Conservation (phyloP, 768 basidiomycete species). For the Punctularia strigosozonata region DNA sequence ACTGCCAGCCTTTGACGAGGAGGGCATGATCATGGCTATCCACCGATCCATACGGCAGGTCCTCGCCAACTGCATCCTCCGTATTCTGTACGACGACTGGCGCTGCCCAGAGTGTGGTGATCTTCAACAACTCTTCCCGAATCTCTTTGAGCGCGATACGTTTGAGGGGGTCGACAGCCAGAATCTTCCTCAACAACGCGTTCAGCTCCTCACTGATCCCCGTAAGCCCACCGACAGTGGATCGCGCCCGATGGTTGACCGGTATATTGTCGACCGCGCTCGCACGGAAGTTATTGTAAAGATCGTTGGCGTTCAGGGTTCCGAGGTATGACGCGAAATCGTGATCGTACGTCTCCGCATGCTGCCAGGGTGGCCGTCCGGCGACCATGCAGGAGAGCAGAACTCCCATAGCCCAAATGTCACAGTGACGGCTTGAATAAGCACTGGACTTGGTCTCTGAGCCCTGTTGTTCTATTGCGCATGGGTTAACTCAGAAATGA, state of each 20-base stretch:
- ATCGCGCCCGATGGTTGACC: too few species aligned
- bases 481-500: conserved; percentile 10
- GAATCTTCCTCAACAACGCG: conserved; percentile 46
- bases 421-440: conserved; percentile 52
- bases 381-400: conserved; percentile 78
- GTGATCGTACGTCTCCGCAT: conserved; percentile 53
- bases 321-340: conserved; percentile 54
- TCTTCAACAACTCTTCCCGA: conserved; percentile 11
- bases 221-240: too few species aligned
- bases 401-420: conserved; percentile 68
- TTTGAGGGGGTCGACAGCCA: conserved; percentile 10
- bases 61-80: conserved; percentile 4
- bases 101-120: conserved; percentile 19
- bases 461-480: conserved; percentile 52
- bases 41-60: not conserved
- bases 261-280: too few species aligned
- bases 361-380: conserved; percentile 68
- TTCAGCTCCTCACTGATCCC: conserved; percentile 48
- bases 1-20: not conserved
- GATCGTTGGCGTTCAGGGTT: too few species aligned
- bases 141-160: conserved; percentile 11
- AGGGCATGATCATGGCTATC: not conserved
- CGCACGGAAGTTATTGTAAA: too few species aligned
- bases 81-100: too few species aligned
- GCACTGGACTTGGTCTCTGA: conserved; percentile 28